These are phyloP conservation scores for Ophiostoma himal-ulmi DNA, from an alignment of 2,329 filamentous ascomycete genomes.

Conservation along the genomic window DNA sequence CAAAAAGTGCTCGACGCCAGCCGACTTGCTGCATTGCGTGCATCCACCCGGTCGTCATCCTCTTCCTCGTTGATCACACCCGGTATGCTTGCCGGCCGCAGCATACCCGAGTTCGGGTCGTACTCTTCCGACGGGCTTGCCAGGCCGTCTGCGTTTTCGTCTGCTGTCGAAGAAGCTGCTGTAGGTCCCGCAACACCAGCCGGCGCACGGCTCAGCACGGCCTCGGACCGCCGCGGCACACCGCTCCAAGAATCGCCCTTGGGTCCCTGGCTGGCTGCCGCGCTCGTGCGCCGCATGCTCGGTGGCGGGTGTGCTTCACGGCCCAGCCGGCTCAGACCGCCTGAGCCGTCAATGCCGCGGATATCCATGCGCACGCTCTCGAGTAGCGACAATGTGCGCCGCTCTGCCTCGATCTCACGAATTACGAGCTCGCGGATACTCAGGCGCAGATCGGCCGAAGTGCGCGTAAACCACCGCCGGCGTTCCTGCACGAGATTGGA, in stretches of 20 bases:
- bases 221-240: constrained; percentile 68
- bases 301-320: constrained; percentile 82
- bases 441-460: constrained; percentile 72
- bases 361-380: constrained; percentile 92
- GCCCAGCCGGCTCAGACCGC: constrained; percentile 82
- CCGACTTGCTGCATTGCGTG: constrained; percentile 87
- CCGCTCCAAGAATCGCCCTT: constrained; percentile 99
- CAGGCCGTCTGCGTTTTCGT: constrained; percentile 25
- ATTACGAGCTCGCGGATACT: constrained; percentile 89
- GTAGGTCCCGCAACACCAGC: constrained; percentile 30
- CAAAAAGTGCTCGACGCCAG: constrained; percentile 91
- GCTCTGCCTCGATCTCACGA: constrained; percentile 91
- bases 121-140: constrained; percentile 37
- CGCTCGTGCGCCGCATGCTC: constrained; percentile 58
- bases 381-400: constrained; percentile 83
- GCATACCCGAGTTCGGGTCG: constrained; percentile 33
- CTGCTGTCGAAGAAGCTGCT: not conserved
- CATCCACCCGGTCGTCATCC: constrained; percentile 90
- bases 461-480: constrained; percentile 83
- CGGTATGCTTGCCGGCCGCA: constrained; percentile 41
- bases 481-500: constrained; percentile 83
- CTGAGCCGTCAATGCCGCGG: constrained; percentile 82
- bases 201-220: constrained; percentile 58
- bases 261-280: constrained; percentile 86
- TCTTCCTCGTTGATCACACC: constrained; percentile 66